These are phyloP conservation scores for Lenzites betulinus DNA, from an alignment of 768 basidiomycete genomes.

Conservation along the genomic window DNA sequence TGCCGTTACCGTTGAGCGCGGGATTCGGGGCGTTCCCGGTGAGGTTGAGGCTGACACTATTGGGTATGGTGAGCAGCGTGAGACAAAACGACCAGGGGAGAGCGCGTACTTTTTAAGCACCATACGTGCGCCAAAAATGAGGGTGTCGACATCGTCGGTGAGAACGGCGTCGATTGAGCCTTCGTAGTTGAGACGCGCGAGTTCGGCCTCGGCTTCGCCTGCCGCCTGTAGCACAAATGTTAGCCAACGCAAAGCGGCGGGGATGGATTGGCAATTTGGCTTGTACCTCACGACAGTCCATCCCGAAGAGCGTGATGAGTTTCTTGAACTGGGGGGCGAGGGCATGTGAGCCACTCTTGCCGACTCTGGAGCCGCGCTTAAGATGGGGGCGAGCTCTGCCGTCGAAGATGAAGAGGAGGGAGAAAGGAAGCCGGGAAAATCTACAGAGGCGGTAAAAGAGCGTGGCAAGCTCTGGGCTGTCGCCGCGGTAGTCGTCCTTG, in stretches of 20 bases:
- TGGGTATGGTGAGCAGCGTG: not conserved
- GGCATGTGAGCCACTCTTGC: slow-evolving; percentile 28
- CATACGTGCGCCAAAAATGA: slow-evolving; percentile 48
- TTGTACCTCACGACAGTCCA: slow-evolving; percentile 35
- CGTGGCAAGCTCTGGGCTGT: slow-evolving; percentile 45
- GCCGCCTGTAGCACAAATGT: slow-evolving; percentile 35
- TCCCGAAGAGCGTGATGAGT: slow-evolving; percentile 29
- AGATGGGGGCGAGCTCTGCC: slow-evolving; percentile 43
- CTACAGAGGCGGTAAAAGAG: slow-evolving; percentile 46
- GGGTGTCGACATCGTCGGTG: slow-evolving; percentile 50
- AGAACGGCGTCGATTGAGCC: slow-evolving; percentile 48
- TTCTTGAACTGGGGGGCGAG: slow-evolving; percentile 25
- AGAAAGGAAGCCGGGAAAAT: slow-evolving; percentile 40
- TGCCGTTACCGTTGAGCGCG: slow-evolving; percentile 29
- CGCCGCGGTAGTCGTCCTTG: slow-evolving; percentile 29
- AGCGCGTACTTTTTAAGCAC: slow-evolving; percentile 43
- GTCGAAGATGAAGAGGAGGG: slow-evolving; percentile 51
- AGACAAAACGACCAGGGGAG: not conserved
- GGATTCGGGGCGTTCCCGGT: slow-evolving; percentile 32
- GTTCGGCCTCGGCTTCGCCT: slow-evolving; percentile 53
- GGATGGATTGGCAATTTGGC: too few relatives aligned
- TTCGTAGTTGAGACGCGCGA: slow-evolving; percentile 42
- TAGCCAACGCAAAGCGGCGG: too few relatives aligned
- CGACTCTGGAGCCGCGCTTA: slow-evolving; percentile 40
- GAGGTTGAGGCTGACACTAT: slow-evolving; percentile 24